Base-by-base conservation (phyloP, 202 grass and related monocot genomes). In the Elaeis oleifera region DNA sequence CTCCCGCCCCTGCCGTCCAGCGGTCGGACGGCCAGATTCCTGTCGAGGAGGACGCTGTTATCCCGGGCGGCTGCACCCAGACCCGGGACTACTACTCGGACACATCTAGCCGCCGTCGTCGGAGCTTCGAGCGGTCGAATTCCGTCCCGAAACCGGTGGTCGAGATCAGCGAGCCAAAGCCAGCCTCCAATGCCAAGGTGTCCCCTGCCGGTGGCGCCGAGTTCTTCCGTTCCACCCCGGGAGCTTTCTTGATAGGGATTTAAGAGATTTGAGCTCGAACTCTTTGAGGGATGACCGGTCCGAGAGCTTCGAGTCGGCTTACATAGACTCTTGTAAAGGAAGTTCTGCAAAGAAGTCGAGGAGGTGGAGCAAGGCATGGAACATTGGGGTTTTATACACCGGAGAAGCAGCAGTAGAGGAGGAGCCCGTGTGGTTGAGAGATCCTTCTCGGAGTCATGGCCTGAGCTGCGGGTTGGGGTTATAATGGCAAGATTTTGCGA, bases 61-160 rank as follows among this genome's bases (percentile, higher is more conserved):
- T 73, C 53, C 92, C 84, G 3, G 88, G 88, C 16, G 78, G 84
- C 24, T 68, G 72, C 16, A 36, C 66, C 27, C 92, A 97, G 74
- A 97, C 88, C 53, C 86, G 88, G 74, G 84, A 97, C 31, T 97
- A 91, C 67, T 96, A 96, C 84, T 24, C 88, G 5, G 81, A 97
- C 54, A 86, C 92, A 4, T 86, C 87, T 56, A 80, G 79, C 76
- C 76, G 92, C 60, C 74, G 81, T 60, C 75, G 88, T 1, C 77
- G 84, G 29, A 97, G 92, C 76, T 58, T 96, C 11, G 91, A 96
- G 54, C 65, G 79, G 50, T 89, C 89, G 0, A 62, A 53, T 16
- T 64, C 79, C 80, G 60, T 73, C 20, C 76, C 74, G 62, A 84
- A 89, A 54, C 76, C 69, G 5, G 62, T 74, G 21, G 64, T 76